Evolutionary conservation across 352 stramenopile species (phyloP), one percentile per base, ranked within the genome.

Genomic region (Phytophthora brassicae): DNA sequence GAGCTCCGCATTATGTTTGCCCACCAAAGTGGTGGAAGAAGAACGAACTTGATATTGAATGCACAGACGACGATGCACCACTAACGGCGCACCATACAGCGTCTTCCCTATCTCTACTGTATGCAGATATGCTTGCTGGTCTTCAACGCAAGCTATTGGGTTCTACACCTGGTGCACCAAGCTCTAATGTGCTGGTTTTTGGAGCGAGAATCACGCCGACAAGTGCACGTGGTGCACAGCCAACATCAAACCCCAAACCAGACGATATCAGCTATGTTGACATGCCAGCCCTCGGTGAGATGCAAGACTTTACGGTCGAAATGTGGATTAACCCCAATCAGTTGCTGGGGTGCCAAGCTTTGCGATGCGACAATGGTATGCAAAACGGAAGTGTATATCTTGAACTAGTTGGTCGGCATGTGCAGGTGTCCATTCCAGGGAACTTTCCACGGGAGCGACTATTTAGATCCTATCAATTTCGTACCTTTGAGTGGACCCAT

Each of bases 291-390:
- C 60, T 94, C 7, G 86, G 86, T 7, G 72, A 86, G 46, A 68
- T 79, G 5, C 66, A 67, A 6, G 76, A 91, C 45, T 93, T 93
- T 48, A 88, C 79, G 4, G 56, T 96, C 13, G 87, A 96, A 56
- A 76, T 92, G 59, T 96, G 87, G 87, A 68, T 96, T 4, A 86
- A 77, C 46, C 80, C 87, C 9, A 77, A 68, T 3, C 82, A 93
- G 28, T 60, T 94, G 8, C 56, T 54, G 0, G 84, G 80, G 2
- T 93, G 79, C 45, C 72, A 83, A 57, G 81, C 81, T 3, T 72
- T 96, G 17, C 71, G 85, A 52, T 88, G 74, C 16, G 85, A 96
- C 42, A 89, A 93, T 50, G 84, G 83, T 4, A 74, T 93, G 56
- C 70, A 84, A 43, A 68, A 55, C 49, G 82, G 85, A 1, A 91